Conservation (phyloP, 2,329 filamentous ascomycete species). For the Ceratocystis diversiconidia region DNA sequence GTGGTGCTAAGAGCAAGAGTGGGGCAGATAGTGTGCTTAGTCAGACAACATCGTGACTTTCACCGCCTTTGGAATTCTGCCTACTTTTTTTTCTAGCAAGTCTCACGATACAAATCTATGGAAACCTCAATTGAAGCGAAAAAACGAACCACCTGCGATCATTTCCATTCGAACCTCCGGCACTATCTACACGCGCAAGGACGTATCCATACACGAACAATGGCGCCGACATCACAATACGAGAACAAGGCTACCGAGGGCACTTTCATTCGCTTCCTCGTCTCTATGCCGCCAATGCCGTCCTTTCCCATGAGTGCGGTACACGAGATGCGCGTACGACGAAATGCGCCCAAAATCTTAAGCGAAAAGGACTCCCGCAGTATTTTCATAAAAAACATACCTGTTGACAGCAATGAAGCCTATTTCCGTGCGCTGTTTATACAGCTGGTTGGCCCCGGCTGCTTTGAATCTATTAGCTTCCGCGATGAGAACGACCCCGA, state of each 20-base stretch:
- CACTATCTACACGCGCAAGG: not conserved
- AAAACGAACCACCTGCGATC: too few species aligned
- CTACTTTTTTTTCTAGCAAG: constrained; percentile 13
- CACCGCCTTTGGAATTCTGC: constrained; percentile 16
- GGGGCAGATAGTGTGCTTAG: not conserved
- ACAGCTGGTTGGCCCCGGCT: constrained; percentile 57
- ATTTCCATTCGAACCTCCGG: too few species aligned
- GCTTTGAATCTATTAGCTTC: constrained; percentile 67
- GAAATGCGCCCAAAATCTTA: constrained; percentile 65
- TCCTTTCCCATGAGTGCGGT: constrained; percentile 44
- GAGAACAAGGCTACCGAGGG: constrained; percentile 23
- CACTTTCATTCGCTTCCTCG: constrained; percentile 55
- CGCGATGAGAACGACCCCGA: constrained; percentile 41
- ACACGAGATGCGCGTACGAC: constrained; percentile 78
- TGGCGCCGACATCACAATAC: constrained; percentile 12
- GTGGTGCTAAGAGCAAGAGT: too few species aligned
- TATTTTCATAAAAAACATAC: constrained; percentile 82
- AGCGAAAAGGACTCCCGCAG: constrained; percentile 61
- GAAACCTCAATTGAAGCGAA: too few species aligned
- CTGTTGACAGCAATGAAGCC: constrained; percentile 63
- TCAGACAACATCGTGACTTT: not conserved
- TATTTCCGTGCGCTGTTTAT: constrained; percentile 66
- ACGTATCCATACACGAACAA: not conserved
- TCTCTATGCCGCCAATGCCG: constrained; percentile 49
- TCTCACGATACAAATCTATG: not conserved